phyloP scores from a whole-genome alignment of 768 basidiomycete genomes.

The Coprinopsis sp. region DNA sequence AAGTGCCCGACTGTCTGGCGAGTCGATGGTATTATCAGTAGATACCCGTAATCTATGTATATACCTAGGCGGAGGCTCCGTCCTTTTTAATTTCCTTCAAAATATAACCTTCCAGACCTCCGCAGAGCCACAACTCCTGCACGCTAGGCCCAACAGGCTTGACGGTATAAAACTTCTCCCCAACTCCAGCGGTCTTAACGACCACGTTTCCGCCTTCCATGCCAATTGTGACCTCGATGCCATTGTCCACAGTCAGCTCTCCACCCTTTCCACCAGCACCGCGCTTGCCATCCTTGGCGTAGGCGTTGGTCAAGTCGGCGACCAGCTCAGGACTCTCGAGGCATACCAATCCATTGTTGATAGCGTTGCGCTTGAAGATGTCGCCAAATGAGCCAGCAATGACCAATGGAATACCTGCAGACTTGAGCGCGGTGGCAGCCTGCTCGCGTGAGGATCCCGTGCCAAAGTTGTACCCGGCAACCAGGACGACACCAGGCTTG shows the following conservation, averaged over 20 bases:
- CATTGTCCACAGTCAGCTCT: conserved; percentile 78
- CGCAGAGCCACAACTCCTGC: conserved; percentile 96
- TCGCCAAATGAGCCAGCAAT: conserved; percentile 98
- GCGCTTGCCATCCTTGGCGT: conserved; percentile 68
- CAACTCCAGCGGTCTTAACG: conserved; percentile 39
- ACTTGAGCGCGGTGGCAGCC: conserved; percentile 94
- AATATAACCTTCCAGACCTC: conserved; percentile 90
- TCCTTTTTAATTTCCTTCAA: conserved; percentile 60
- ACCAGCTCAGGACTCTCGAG: conserved; percentile 90
- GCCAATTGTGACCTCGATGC: conserved; percentile 56
- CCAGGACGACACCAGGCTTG: conserved; percentile 70
- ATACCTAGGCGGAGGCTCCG: conserved; percentile 6
- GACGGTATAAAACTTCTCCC: conserved; percentile 54
- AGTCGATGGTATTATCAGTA: too few species aligned
- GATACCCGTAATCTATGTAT: too few species aligned
- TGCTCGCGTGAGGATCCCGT: conserved; percentile 98
- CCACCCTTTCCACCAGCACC: conserved; percentile 77
- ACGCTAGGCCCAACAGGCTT: conserved; percentile 88
- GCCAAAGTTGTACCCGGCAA: conserved; percentile 97
- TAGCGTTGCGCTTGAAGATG: conserved; percentile 98
- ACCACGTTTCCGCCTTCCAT: conserved; percentile 70
- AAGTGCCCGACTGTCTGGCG: too few species aligned
- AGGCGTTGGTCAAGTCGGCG: conserved; percentile 69
- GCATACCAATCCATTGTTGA: conserved; percentile 97
- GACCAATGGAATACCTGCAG: conserved; percentile 89